Conservation (phyloP, 2,329 filamentous ascomycete species). For the Colletotrichum lindemuthianum region DNA sequence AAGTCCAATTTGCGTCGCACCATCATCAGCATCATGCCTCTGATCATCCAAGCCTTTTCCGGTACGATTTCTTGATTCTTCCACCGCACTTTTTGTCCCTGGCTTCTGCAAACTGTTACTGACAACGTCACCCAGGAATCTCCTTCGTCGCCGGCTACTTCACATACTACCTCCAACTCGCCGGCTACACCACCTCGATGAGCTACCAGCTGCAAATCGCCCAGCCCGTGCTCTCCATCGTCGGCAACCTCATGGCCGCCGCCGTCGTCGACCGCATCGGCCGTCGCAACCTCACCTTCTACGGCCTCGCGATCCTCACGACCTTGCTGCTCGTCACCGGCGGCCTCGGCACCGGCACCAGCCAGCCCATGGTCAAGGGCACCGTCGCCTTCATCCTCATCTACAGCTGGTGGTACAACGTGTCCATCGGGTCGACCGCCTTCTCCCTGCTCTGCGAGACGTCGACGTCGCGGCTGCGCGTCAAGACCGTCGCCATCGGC, state of each 20-base stretch:
- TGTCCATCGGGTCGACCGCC: constrained; percentile 53
- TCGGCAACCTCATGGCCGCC: constrained; percentile 53
- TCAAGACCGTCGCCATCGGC: constrained; percentile 52
- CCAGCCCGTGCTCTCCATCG: constrained; percentile 50
- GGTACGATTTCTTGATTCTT: constrained; percentile 40
- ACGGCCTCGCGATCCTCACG: constrained; percentile 46
- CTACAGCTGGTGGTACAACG: constrained; percentile 51
- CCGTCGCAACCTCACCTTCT: constrained; percentile 48
- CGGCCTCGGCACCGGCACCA: constrained; percentile 46
- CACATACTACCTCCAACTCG: constrained; percentile 53
- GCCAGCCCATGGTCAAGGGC: constrained; percentile 35
- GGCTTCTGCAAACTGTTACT: too few species aligned
- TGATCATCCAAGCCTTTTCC: constrained; percentile 47
- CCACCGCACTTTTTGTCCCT: too few species aligned
- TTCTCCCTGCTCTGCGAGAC: constrained; percentile 51
- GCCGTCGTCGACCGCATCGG: constrained; percentile 50
- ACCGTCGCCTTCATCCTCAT: constrained; percentile 49
- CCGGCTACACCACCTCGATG: constrained; percentile 48
- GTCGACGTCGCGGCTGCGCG: constrained; percentile 49
- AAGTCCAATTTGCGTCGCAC: constrained; percentile 51
- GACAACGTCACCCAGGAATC: background rate
- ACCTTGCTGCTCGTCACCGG: constrained; percentile 52
- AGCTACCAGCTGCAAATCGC: constrained; percentile 52
- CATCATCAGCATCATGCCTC: constrained; percentile 49
- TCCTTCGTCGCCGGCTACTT: constrained; percentile 32